Conservation (phyloP, 108 stramenopile species). For the Nitzschia inconspicua region DNA sequence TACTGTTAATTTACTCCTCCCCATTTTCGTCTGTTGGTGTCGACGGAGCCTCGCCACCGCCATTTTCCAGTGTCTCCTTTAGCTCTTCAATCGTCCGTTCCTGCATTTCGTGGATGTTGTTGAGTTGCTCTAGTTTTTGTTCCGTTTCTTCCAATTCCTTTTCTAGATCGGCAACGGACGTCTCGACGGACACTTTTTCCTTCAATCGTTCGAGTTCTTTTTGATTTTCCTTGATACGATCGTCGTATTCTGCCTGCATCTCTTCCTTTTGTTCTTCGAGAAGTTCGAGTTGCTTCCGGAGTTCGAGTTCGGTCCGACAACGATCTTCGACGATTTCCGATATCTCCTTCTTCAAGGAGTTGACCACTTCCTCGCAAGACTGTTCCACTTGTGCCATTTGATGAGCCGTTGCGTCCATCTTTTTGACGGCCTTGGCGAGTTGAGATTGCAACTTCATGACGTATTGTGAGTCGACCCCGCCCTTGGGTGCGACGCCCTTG, state of each 20-base stretch:
- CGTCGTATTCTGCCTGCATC: conserved; percentile 54
- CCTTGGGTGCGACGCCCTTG: conserved; percentile 64
- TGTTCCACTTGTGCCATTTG: conserved; percentile 58
- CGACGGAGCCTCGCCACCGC: conserved; percentile 12
- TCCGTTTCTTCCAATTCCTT: conserved; percentile 51
- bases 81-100: conserved; percentile 39
- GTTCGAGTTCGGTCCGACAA: conserved; percentile 57
- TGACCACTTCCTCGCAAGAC: conserved; percentile 40
- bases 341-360: conserved; percentile 46
- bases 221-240: conserved; percentile 49
- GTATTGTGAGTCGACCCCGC: conserved; percentile 52
- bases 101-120: conserved; percentile 49
- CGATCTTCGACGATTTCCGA: conserved; percentile 54
- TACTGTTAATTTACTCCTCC: too few species aligned
- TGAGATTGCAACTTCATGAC: conserved; percentile 59
- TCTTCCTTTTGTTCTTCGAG: conserved; percentile 50
- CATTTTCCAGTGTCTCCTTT: conserved; percentile 33
- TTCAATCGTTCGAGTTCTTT: conserved; percentile 39
- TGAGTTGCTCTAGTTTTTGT: conserved; percentile 22
- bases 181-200: conserved; percentile 33
- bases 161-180: conserved; percentile 37
- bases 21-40: too few species aligned
- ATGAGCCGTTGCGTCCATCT: conserved; percentile 54
- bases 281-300: conserved; percentile 51
- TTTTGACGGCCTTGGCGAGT: conserved; percentile 59